A percentile compares a stretch with the other conserved stretches of the same genome.
These are phyloP conservation scores for Pseudogymnoascus sp. DNA, from an alignment of 2,329 filamentous ascomycete species.

Conservation along the genomic window DNA sequence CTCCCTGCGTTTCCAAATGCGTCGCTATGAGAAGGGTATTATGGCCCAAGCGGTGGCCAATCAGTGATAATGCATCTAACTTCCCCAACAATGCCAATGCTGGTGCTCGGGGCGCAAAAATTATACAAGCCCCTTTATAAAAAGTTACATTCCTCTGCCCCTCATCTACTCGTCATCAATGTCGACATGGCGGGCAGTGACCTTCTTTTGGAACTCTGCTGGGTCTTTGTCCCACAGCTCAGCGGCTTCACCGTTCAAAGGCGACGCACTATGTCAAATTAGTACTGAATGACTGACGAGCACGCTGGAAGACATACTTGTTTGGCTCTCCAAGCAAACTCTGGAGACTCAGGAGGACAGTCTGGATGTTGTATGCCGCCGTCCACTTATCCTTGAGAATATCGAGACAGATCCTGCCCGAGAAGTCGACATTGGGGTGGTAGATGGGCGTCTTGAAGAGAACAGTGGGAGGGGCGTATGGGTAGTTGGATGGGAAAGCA, in stretches of 20 bases:
- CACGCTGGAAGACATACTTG: conserved; percentile 59
- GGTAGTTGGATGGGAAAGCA: conserved; percentile 85
- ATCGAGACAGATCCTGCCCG: conserved; percentile 90
- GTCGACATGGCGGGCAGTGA: conserved; percentile 52
- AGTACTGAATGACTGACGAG: conserved; percentile 11
- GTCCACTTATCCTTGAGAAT: conserved; percentile 99
- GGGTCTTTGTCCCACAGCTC: conserved; percentile 89
- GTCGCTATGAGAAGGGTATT: conserved; percentile 4
- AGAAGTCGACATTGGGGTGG: conserved; percentile 98
- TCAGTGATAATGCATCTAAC: conserved; percentile 7
- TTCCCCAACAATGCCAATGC: not conserved
- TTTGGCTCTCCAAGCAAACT: conserved; percentile 94
- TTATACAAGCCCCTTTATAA: conserved; percentile 17
- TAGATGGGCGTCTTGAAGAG: conserved; percentile 98
- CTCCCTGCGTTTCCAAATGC: conserved; percentile 1
- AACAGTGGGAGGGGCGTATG: conserved; percentile 82
- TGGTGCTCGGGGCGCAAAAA: not conserved
- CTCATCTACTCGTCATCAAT: conserved; percentile 50
- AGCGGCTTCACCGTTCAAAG: conserved; percentile 90
- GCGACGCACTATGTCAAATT: conserved; percentile 60
- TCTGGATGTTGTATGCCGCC: conserved; percentile 93
- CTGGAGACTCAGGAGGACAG: conserved; percentile 84
- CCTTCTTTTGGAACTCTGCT: conserved; percentile 77
- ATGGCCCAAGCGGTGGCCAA: conserved; percentile 5
- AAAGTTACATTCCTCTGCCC: not conserved